Percentiles rank a stretch among this genome's conserved stretches.
Conservation (phyloP, 2,329 filamentous ascomycete genomes). For the Periconia sp. region DNA sequence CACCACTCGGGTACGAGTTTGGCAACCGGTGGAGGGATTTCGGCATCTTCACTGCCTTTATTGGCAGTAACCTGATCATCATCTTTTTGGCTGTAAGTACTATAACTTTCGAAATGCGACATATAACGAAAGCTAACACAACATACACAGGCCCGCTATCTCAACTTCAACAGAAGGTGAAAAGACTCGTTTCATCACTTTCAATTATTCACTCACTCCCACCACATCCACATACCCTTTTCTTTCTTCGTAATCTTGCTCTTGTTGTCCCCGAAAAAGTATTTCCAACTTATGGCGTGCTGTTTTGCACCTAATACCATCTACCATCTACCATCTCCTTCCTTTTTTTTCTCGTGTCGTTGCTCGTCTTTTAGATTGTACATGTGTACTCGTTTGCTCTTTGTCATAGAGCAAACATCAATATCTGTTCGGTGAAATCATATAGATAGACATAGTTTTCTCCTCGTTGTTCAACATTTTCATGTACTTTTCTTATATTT, state of each 20-base stretch:
- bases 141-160: constrained; percentile 36
- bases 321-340: no score
- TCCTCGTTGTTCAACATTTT: no score
- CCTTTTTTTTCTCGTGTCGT: no score
- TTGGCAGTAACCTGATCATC: constrained; percentile 73
- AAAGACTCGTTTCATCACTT: background rate
- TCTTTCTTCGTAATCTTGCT: background rate
- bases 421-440: no score
- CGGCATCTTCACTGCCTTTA: constrained; percentile 75
- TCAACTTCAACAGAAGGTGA: constrained; percentile 49
- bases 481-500: no score
- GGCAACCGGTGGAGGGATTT: constrained; percentile 76
- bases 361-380: no score
- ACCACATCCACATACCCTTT: background rate
- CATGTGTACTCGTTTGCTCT: no score
- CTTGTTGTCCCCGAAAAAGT: no score
- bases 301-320: no score
- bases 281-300: no score
- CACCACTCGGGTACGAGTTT: constrained; percentile 66
- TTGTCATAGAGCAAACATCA: no score
- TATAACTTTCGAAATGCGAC: background rate
- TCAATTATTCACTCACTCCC: background rate
- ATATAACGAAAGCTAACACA: background rate
- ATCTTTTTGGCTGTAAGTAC: constrained; percentile 59
- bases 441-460: no score